Evolutionary conservation across 495 filamentous ascomycete species (phyloP), one percentile per base, ranked within the genome.

Genomic region (Neurospora sp.): DNA sequence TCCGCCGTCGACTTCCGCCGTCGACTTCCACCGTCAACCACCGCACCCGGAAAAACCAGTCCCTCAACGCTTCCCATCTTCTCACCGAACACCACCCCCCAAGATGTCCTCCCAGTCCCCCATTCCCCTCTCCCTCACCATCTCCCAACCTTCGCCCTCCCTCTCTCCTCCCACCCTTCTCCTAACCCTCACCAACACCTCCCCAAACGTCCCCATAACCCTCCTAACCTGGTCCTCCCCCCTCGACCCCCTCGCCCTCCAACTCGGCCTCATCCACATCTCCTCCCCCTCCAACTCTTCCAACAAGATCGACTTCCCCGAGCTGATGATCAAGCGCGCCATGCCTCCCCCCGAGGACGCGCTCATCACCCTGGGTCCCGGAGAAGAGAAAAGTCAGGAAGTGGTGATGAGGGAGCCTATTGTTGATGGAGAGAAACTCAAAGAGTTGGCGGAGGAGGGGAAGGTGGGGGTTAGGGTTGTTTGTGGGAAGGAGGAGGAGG

Each of bases 221-320:
- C 60, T 89, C 20, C 79, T 89, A 14, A 79, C 76, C 44, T 89
- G 85, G 85, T 78, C 82, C 69, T 84, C 84, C 5, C 87, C 87
- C 7, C 76, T 89, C 10, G 87, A 89, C 73, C 74, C 81, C 5
- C 72, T 80, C 38, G 87, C 86, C 11, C 78, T 83, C 35, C 75
- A 84, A 27, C 78, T 87, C 11, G 85, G 87, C 38, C 77, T 88
- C 16, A 80, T 89, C 69, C 77, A 82, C 11, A 78, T 87, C 39
- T 76, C 78, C 39, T 84, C 84, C 66, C 79, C 77, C 11, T 31
- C 54, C 54, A 16, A 35, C 27, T 73, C 38, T 76, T 82, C 39
- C 60, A 73, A 38, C 71, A 79, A 35, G 20, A 40, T 89, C 10
- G 60, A 82, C 1, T 70, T 86, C 27, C 80, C 80, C 44, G 83